A percentile compares a stretch with the other conserved stretches of the same genome.
These are phyloP conservation scores for Rhizopus sp. DNA, from an alignment of 371 early-diverging fungal species.

Conservation along the genomic window DNA sequence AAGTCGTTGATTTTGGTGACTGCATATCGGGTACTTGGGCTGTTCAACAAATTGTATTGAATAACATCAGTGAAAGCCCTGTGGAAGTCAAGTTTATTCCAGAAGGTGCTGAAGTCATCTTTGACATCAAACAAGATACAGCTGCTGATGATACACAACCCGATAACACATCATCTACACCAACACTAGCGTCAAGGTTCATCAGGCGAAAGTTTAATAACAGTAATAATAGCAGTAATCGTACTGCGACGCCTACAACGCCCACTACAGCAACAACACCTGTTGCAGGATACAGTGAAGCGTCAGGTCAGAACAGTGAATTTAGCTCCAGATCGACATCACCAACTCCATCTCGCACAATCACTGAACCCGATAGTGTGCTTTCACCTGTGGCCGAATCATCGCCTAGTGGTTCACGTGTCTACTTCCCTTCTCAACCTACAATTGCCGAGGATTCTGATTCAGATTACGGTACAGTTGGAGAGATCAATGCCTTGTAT, in stretches of 20 bases:
- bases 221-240: slow-evolving; percentile 11
- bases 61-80: slow-evolving; percentile 79
- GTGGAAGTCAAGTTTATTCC: slow-evolving; percentile 81
- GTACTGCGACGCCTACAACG: slow-evolving; percentile 25
- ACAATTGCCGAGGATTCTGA: slow-evolving; percentile 27
- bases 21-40: slow-evolving; percentile 88
- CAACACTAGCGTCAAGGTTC: not conserved
- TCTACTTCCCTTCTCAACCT: slow-evolving; percentile 11
- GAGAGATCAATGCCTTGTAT: slow-evolving; percentile 1
- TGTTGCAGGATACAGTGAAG: slow-evolving; percentile 46
- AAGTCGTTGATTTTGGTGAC: slow-evolving; percentile 91
- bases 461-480: slow-evolving; percentile 17
- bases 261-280: slow-evolving; percentile 14
- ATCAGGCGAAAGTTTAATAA: slow-evolving; percentile 12
- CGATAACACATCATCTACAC: not conserved
- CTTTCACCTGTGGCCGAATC: slow-evolving; percentile 12
- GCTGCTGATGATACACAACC: slow-evolving; percentile 11
- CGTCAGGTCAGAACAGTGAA: slow-evolving; percentile 55
- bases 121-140: slow-evolving; percentile 42
- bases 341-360: slow-evolving; percentile 31
- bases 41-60: slow-evolving; percentile 75
- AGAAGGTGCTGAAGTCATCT: slow-evolving; percentile 81
- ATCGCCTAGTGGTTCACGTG: slow-evolving; percentile 1
- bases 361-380: slow-evolving; percentile 8
- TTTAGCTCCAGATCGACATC: slow-evolving; percentile 58